A percentile compares a stretch with the other conserved stretches of the same genome.
phyloP scores from a whole-genome alignment of 768 basidiomycete genomes.

The Lepiota brunneoincarnata region DNA sequence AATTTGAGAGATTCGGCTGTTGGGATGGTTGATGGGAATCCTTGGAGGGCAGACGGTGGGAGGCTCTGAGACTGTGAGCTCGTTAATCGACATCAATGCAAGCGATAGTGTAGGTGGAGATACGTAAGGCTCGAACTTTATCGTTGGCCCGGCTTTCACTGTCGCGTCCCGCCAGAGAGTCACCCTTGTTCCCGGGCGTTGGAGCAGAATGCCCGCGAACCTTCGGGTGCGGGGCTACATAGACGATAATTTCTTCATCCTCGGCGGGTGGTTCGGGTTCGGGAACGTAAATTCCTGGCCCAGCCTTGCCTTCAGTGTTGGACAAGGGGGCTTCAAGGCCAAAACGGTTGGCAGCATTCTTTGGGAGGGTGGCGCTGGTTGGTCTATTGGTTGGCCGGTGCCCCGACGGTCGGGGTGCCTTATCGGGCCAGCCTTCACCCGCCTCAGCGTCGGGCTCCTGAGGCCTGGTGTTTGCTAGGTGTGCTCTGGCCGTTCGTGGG shows the following conservation, averaged over 20 bases:
- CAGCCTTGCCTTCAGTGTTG: conserved; percentile 10
- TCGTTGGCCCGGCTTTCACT: conserved; percentile 7
- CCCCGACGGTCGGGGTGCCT: no score
- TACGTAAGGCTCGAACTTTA: conserved; percentile 21
- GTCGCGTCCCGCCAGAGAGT: background rate
- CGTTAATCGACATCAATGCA: conserved; percentile 10
- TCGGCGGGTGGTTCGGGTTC: conserved; percentile 19
- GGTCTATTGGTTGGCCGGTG: no score
- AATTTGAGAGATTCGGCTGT: background rate
- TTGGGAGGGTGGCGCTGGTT: no score
- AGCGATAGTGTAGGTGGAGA: conserved; percentile 15
- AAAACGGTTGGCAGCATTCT: no score
- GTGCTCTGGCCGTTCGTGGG: no score
- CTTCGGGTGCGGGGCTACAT: conserved; percentile 70
- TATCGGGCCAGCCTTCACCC: background rate
- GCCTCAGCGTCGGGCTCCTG: background rate
- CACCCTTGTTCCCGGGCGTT: background rate
- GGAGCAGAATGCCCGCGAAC: background rate
- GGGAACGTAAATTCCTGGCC: conserved; percentile 12
- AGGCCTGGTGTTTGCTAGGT: no score
- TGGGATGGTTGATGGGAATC: background rate
- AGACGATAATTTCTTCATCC: conserved; percentile 74
- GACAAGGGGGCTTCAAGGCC: no score
- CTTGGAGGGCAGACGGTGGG: background rate
- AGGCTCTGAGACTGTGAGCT: background rate